Evolutionary conservation across 1,139 yeast species (phyloP).

Genomic region (Debaryomycetaceae sp.): DNA sequence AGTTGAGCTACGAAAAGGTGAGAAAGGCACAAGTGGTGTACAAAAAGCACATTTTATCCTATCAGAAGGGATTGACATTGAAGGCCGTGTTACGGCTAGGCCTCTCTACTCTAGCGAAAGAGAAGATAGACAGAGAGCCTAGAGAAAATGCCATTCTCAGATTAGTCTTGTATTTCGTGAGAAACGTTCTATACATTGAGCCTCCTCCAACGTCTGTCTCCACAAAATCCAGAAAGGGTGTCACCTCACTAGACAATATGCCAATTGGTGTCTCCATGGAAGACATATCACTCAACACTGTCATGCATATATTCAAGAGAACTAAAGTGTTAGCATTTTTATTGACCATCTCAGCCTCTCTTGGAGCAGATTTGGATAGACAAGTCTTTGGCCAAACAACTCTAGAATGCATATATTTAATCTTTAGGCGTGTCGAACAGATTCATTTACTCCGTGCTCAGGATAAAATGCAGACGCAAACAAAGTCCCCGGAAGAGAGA

Average conservation of each 20-base stretch:
- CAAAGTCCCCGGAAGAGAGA: conserved; percentile 5
- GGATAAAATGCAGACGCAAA: neutral
- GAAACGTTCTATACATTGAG: conserved; percentile 74
- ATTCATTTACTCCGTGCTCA: conserved; percentile 9
- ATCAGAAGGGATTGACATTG: conserved; percentile 58
- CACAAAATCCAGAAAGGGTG: conserved; percentile 25
- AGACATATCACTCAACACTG: conserved; percentile 64
- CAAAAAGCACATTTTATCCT: conserved; percentile 63
- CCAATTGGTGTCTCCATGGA: conserved; percentile 56
- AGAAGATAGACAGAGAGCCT: conserved; percentile 56
- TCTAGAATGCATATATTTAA: conserved; percentile 65
- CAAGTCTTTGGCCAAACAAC: conserved; percentile 59
- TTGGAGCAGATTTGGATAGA: conserved; percentile 62
- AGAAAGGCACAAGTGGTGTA: conserved; percentile 66
- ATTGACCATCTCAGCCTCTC: conserved; percentile 61
- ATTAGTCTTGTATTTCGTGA: conserved; percentile 66
- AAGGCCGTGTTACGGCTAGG: conserved; percentile 71
- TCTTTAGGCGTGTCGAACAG: conserved; percentile 57
- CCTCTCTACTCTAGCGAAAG: conserved; percentile 58
- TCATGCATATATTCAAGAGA: conserved; percentile 53
- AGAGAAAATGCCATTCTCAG: conserved; percentile 73
- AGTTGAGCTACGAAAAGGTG: conserved; percentile 54
- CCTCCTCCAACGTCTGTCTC: conserved; percentile 57
- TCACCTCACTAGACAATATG: conserved; percentile 39
- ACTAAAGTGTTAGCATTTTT: conserved; percentile 74